phyloP scores from a whole-genome alignment of 164 flowering plant genomes.

The Piper longum region DNA sequence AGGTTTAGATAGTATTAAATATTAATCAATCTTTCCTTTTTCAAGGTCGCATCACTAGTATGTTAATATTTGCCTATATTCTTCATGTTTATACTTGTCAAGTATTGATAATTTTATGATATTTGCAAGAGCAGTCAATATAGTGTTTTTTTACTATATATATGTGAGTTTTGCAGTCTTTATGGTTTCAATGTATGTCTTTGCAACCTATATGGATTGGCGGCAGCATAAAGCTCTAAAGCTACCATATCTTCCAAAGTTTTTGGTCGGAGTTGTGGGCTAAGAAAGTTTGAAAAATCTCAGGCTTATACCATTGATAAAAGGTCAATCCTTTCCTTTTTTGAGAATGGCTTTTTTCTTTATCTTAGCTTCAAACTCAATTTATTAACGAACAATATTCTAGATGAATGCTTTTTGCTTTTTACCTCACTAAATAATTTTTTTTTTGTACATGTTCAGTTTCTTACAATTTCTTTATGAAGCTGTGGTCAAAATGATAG shows the following conservation, averaged over 20 bases:
- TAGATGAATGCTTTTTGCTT: not conserved
- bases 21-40: too few relatives aligned
- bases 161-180: constrained; percentile 28
- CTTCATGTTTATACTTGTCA: too few relatives aligned
- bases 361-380: too few relatives aligned
- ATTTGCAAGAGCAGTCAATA: too few relatives aligned
- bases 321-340: constrained; percentile 29
- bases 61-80: too few relatives aligned
- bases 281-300: constrained; percentile 75
- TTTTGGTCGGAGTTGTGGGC: constrained; percentile 71
- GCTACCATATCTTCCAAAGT: constrained; percentile 65
- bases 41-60: too few relatives aligned
- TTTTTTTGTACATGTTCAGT: constrained; percentile 31
- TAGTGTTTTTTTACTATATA: too few relatives aligned
- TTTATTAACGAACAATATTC: too few relatives aligned
- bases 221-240: constrained; percentile 76
- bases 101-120: too few relatives aligned
- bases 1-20: too few relatives aligned
- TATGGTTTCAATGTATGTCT: constrained; percentile 64
- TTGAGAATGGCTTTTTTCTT: not conserved
- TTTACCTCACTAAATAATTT: not conserved
- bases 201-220: constrained; percentile 76
- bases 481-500: constrained; percentile 62
- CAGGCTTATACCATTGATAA: constrained; percentile 87
- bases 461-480: constrained; percentile 78